These are phyloP conservation scores for Malassezia brasiliensis DNA, from an alignment of 1,284 basidiomycete species.

Conservation along the genomic window DNA sequence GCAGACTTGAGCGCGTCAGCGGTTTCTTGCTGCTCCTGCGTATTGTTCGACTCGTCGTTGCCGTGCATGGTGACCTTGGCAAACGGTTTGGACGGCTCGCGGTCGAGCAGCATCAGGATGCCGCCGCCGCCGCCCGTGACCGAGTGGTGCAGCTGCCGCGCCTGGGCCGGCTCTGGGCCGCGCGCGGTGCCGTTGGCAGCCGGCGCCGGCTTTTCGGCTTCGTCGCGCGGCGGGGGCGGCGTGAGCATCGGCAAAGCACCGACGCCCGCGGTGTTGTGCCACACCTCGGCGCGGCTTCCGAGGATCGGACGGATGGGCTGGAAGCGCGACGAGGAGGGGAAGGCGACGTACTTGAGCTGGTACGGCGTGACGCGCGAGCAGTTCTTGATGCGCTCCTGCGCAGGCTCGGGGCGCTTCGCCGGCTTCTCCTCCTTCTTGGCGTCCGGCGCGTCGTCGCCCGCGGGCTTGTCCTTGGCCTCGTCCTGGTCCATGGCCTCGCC, in stretches of 20 bases:
- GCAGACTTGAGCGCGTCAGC: background rate
- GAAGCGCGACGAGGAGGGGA: slow-evolving; percentile 69
- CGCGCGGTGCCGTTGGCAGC: background rate
- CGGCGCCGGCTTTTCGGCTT: background rate
- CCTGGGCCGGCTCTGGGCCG: slow-evolving; percentile 16
- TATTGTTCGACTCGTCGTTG: background rate
- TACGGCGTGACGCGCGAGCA: slow-evolving; percentile 85
- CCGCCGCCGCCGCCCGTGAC: slow-evolving; percentile 39
- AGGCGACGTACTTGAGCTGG: slow-evolving; percentile 73
- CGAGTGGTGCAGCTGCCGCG: slow-evolving; percentile 29
- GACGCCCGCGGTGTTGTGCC: slow-evolving; percentile 19
- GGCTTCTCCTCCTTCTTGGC: slow-evolving; percentile 28
- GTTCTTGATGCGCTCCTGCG: slow-evolving; percentile 69
- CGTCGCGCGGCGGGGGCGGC: slow-evolving; percentile 15
- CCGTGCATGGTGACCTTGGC: slow-evolving; percentile 24
- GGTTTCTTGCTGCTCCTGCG: background rate
- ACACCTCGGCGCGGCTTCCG: slow-evolving; percentile 21
- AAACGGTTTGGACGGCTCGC: slow-evolving; percentile 31
- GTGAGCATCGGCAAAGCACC: slow-evolving; percentile 5
- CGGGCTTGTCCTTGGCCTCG: slow-evolving; percentile 14
- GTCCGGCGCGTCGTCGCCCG: slow-evolving; percentile 14
- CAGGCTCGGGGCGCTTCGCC: slow-evolving; percentile 61
- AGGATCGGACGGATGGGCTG: slow-evolving; percentile 74
- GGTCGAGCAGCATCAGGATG: slow-evolving; percentile 40
- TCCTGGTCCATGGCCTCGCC: slow-evolving; percentile 36